phyloP scores from a whole-genome alignment of 257 asterid genomes.

The Fraxinus quadrangulata region DNA sequence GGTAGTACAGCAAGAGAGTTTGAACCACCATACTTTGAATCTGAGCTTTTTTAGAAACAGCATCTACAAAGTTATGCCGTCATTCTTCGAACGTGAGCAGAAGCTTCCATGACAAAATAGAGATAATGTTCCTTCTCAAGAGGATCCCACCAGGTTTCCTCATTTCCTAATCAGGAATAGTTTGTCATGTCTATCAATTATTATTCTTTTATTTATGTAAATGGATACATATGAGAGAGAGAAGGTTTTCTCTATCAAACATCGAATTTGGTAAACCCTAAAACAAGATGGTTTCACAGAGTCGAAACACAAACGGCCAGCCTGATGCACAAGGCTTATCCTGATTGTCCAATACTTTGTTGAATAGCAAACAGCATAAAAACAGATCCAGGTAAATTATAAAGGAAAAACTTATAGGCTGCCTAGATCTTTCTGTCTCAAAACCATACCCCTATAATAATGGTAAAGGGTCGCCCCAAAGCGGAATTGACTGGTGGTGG shows the following conservation, averaged over 20 bases:
- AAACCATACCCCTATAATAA: no score
- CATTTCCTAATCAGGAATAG: not conserved
- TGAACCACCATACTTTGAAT: not conserved
- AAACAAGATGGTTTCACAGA: not conserved
- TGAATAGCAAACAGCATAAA: no score
- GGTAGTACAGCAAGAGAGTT: not conserved
- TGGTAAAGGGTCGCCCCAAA: slow-evolving; percentile 6
- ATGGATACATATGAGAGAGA: not conserved
- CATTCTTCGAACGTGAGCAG: not conserved
- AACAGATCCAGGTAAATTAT: no score
- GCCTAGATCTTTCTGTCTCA: no score
- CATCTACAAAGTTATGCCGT: not conserved
- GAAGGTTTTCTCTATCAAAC: not conserved
- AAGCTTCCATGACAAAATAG: not conserved
- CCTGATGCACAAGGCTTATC: not conserved
- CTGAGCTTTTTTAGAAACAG: not conserved
- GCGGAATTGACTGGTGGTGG: slow-evolving; percentile 21
- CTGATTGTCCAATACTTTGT: not conserved
- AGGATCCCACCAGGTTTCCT: not conserved
- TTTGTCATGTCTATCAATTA: not conserved
- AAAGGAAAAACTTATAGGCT: no score
- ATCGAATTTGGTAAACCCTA: not conserved
- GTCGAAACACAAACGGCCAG: not conserved
- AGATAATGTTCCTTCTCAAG: not conserved
- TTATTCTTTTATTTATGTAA: not conserved